Evolutionary conservation across 352 stramenopile species (phyloP).

Genomic region (Elongisporangium anandrum): DNA sequence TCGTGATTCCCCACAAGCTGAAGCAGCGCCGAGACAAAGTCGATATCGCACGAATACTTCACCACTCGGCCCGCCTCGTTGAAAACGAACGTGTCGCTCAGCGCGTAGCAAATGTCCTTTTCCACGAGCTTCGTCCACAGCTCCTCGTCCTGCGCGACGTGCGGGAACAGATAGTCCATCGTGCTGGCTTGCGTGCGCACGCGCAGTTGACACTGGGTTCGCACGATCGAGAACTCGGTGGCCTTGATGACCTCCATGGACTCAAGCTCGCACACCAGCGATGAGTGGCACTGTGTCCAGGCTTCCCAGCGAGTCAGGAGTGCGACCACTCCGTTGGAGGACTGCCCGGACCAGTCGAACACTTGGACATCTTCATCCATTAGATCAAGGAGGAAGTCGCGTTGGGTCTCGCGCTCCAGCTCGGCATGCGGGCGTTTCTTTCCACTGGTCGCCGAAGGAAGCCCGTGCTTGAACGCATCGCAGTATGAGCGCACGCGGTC

Average conservation of each 20-base stretch:
- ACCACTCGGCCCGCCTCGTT: constrained; percentile 27
- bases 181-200: constrained; percentile 32
- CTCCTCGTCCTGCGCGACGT: constrained; percentile 16
- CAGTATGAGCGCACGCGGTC: constrained; percentile 6
- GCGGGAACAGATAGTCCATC: constrained; percentile 36
- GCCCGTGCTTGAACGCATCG: constrained; percentile 8
- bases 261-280: constrained; percentile 29
- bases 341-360: constrained; percentile 37
- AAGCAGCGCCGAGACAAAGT: constrained; percentile 30
- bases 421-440: constrained; percentile 21
- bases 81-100: constrained; percentile 45
- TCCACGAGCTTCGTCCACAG: constrained; percentile 24
- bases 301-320: constrained; percentile 35
- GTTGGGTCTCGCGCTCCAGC: constrained; percentile 22
- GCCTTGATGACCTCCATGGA: constrained; percentile 30
- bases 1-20: constrained; percentile 24
- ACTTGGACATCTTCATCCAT: constrained; percentile 38
- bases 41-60: constrained; percentile 41
- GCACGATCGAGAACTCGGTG: constrained; percentile 25
- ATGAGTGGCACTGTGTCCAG: constrained; percentile 33
- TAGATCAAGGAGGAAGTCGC: constrained; percentile 34
- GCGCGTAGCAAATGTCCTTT: constrained; percentile 33
- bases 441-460: neutral
- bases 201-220: constrained; percentile 25
- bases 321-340: constrained; percentile 19